Evolutionary conservation across 768 basidiomycete species (phyloP).

Genomic region (Podaxis sp.): DNA sequence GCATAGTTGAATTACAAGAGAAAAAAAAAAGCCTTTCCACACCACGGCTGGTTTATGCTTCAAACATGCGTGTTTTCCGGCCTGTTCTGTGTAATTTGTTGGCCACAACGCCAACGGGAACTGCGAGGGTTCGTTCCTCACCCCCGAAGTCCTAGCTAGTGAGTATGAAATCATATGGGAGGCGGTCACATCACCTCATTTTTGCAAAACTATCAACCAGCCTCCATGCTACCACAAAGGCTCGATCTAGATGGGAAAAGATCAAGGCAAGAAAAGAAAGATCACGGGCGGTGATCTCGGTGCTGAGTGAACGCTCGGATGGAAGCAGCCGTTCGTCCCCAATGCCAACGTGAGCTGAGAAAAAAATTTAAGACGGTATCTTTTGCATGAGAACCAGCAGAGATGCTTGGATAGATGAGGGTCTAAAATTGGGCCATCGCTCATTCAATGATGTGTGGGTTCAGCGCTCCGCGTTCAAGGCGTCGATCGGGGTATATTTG

Average conservation of each 20-base stretch:
- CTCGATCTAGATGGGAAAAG: slow-evolving; percentile 36
- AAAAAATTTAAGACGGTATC: neutral
- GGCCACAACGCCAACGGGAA: neutral
- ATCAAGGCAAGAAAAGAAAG: slow-evolving; percentile 25
- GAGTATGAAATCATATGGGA: neutral
- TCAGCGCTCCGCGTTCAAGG: no score
- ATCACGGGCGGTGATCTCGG: neutral
- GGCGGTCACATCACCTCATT: neutral
- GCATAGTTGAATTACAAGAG: slow-evolving; percentile 42
- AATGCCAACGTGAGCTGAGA: neutral
- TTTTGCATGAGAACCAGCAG: neutral
- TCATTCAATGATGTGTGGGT: no score
- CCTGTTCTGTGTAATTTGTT: neutral
- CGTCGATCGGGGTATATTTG: no score
- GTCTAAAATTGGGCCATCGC: no score
- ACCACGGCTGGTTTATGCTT: neutral
- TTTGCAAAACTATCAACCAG: neutral
- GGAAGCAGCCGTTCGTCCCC: neutral
- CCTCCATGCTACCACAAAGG: slow-evolving; percentile 29
- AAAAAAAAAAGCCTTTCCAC: slow-evolving; percentile 36
- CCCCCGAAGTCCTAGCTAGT: neutral
- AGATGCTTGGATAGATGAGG: no score
- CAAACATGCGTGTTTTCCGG: neutral
- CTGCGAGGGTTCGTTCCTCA: neutral
- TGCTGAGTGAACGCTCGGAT: neutral